Evolutionary conservation across 345 rosid species (phyloP).

Genomic region (Melastoma malabathricum): DNA sequence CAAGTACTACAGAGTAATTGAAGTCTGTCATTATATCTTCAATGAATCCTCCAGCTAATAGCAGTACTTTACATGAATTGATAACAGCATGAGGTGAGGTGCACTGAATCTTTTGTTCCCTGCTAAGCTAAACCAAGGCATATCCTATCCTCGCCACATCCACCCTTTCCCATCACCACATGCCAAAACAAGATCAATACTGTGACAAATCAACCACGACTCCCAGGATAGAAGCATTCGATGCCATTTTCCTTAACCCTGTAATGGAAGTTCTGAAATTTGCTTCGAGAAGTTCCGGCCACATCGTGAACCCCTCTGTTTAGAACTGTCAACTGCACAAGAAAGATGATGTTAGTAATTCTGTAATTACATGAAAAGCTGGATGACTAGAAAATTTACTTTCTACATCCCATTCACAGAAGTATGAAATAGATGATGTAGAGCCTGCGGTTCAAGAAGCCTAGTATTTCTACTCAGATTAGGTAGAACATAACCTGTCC

Average conservation of each 20-base stretch:
- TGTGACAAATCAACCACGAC: slow-evolving; percentile 15
- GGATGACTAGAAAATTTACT: too few relatives aligned
- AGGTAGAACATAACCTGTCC: slow-evolving; percentile 48
- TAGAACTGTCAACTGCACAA: slow-evolving; percentile 52
- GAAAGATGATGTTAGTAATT: not conserved
- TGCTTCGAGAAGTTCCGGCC: slow-evolving; percentile 27
- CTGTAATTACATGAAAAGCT: not conserved
- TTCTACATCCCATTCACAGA: too few relatives aligned
- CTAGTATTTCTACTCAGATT: not conserved
- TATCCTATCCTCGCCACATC: too few relatives aligned
- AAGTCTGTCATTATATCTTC: too few relatives aligned
- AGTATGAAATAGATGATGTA: too few relatives aligned
- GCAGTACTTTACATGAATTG: not conserved
- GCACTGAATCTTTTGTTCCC: too few relatives aligned
- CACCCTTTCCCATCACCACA: too few relatives aligned
- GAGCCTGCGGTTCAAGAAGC: too few relatives aligned
- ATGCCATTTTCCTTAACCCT: slow-evolving; percentile 60
- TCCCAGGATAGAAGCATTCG: slow-evolving; percentile 75
- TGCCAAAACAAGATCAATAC: too few relatives aligned
- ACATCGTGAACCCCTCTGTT: slow-evolving; percentile 22
- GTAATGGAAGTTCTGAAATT: slow-evolving; percentile 62
- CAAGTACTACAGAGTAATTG: too few relatives aligned
- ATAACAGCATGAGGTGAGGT: slow-evolving; percentile 16
- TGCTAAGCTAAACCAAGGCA: too few relatives aligned
- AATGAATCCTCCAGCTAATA: too few relatives aligned